These are phyloP conservation scores for Cardiospermum halicacabum DNA, from an alignment of 345 rosid species.

Conservation along the genomic window DNA sequence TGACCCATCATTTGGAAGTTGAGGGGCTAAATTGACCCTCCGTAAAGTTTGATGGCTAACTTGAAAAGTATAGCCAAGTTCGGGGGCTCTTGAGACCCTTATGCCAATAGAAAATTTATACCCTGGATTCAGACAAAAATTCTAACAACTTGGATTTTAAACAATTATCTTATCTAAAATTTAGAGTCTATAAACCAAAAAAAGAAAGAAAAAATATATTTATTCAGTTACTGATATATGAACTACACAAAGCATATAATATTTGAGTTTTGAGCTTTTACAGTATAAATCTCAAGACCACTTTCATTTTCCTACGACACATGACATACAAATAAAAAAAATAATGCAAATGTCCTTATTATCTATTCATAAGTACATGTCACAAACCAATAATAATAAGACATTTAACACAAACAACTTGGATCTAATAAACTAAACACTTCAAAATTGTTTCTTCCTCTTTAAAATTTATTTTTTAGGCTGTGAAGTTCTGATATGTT, in stretches of 20 bases:
- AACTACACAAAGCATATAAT: conserved; percentile 35
- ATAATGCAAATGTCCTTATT: conserved; percentile 45
- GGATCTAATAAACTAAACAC: conserved; percentile 41
- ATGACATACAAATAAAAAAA: conserved; percentile 27
- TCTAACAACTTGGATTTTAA: neutral
- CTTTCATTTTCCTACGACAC: conserved; percentile 35
- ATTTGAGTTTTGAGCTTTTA: conserved; percentile 35
- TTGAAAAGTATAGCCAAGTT: no score
- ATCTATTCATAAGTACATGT: conserved; percentile 53
- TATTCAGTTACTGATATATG: conserved; percentile 29
- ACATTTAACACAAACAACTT: conserved; percentile 23
- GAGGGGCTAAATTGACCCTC: no score
- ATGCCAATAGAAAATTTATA: no score
- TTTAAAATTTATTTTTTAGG: conserved; percentile 33
- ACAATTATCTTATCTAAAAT: neutral
- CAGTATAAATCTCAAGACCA: conserved; percentile 47
- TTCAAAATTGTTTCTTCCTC: conserved; percentile 67
- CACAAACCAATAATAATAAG: conserved; percentile 46
- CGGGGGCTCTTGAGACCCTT: no score
- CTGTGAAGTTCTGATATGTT: conserved; percentile 66
- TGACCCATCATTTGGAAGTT: no score
- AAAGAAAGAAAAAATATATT: conserved; percentile 19
- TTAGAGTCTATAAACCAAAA: no score
- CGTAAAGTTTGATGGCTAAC: no score
- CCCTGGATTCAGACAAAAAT: no score